Percentiles rank a stretch among this genome's conserved stretches.
Conservation (phyloP, 805 yeast genomes). For the Pichia californica region DNA sequence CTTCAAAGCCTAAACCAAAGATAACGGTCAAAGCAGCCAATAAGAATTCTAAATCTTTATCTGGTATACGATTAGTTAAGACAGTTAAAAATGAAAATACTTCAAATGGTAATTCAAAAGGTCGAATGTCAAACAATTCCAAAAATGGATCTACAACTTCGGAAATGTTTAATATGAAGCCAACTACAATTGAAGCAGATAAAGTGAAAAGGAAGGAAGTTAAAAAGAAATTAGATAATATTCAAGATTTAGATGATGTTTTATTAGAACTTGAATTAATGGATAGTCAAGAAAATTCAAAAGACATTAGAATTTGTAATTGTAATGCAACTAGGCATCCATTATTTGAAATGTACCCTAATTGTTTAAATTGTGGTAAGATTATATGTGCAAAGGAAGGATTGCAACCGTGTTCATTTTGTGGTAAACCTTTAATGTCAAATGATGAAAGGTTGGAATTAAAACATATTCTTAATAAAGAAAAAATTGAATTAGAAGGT, state of each 20-base stretch:
- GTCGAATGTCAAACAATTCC: conserved; percentile 14
- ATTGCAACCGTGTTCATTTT: conserved; percentile 78
- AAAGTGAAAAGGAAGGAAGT: conserved; percentile 22
- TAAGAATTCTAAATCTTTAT: conserved; percentile 11
- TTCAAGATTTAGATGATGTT: conserved; percentile 46
- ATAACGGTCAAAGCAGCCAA: conserved; percentile 2
- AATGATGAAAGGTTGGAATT: conserved; percentile 57
- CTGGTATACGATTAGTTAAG: conserved; percentile 5
- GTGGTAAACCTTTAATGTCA: conserved; percentile 63
- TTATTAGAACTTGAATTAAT: conserved; percentile 38
- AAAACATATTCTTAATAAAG: conserved; percentile 43
- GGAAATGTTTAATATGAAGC: conserved; percentile 37
- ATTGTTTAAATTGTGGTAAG: conserved; percentile 90
- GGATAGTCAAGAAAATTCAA: conserved; percentile 3
- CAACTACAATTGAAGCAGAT: conserved; percentile 13
- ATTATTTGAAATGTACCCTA: conserved; percentile 82
- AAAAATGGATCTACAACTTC: conserved; percentile 37
- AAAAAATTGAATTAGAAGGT: conserved; percentile 40
- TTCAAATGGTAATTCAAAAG: conserved; percentile 12
- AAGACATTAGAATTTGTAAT: conserved; percentile 41
- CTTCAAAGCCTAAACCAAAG: not conserved
- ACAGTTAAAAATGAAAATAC: not conserved
- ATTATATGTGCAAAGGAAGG: conserved; percentile 90
- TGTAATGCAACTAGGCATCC: conserved; percentile 91
- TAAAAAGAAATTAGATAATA: conserved; percentile 41